Conservation (phyloP, 2,329 filamentous ascomycete genomes). For the Clarireedia sp. region DNA sequence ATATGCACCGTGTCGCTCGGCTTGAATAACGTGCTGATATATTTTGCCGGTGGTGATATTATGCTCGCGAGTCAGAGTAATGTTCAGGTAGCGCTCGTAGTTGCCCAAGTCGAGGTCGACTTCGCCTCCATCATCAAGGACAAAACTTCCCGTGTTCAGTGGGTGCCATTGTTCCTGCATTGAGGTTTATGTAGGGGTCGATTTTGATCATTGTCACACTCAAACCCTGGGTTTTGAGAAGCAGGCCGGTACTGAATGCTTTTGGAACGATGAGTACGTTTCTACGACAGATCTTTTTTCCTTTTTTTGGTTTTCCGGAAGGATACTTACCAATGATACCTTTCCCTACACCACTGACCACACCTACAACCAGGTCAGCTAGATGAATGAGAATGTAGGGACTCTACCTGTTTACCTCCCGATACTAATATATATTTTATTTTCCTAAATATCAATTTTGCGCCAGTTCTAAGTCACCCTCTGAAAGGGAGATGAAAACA, state of each 20-base stretch:
- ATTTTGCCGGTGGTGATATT: slow-evolving; percentile 98
- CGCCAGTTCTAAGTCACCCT: too few species aligned
- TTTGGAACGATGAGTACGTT: neutral
- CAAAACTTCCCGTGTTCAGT: slow-evolving; percentile 76
- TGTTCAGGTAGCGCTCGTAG: slow-evolving; percentile 48
- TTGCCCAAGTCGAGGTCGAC: slow-evolving; percentile 68
- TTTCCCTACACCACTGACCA: slow-evolving; percentile 51
- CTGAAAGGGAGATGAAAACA: too few species aligned
- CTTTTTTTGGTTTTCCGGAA: neutral
- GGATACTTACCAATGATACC: slow-evolving; percentile 49
- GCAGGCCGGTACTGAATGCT: slow-evolving; percentile 63
- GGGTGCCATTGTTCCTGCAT: slow-evolving; percentile 33
- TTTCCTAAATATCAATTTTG: too few species aligned
- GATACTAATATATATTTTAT: too few species aligned
- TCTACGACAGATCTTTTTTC: too few species aligned
- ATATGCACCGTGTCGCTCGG: slow-evolving; percentile 51
- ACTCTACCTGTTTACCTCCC: too few species aligned
- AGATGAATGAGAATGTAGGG: too few species aligned
- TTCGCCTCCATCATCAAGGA: slow-evolving; percentile 75
- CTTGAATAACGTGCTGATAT: slow-evolving; percentile 79
- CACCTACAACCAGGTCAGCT: slow-evolving; percentile 24
- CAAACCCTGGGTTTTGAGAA: slow-evolving; percentile 73
- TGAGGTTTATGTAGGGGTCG: slow-evolving; percentile 67
- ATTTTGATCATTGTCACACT: slow-evolving; percentile 65
- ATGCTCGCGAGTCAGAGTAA: slow-evolving; percentile 37